phyloP scores from a whole-genome alignment of 2,329 filamentous ascomycete genomes.

The Colletotrichum eremochloae region DNA sequence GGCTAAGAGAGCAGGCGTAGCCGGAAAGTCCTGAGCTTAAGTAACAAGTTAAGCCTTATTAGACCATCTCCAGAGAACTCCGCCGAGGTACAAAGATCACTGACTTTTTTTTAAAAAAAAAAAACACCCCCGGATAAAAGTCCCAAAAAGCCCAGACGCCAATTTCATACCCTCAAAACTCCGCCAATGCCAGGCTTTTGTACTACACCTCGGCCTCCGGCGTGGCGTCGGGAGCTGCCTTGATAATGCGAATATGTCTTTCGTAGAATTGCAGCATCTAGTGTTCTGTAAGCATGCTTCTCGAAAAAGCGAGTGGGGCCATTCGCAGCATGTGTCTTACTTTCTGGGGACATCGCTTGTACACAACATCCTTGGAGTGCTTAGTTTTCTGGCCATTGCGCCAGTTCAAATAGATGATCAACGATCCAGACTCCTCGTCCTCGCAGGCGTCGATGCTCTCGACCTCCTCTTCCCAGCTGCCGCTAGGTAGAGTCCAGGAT shows the following conservation, averaged over 20 bases:
- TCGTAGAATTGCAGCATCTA: constrained; percentile 74
- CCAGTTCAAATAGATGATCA: constrained; percentile 81
- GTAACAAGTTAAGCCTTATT: neutral
- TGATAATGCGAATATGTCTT: constrained; percentile 67
- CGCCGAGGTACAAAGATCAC: neutral
- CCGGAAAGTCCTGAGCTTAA: neutral
- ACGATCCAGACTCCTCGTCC: constrained; percentile 69
- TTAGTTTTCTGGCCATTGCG: constrained; percentile 80
- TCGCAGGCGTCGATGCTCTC: constrained; percentile 79
- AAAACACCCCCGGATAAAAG: neutral
- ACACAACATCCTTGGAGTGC: constrained; percentile 76
- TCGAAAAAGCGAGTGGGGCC: neutral
- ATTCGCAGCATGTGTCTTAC: constrained; percentile 55
- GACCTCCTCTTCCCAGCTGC: constrained; percentile 83
- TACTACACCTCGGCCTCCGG: constrained; percentile 5
- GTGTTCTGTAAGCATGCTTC: neutral
- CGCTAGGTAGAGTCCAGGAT: constrained; percentile 75
- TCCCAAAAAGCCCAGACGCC: constrained; percentile 1
- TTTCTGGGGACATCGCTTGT: constrained; percentile 84
- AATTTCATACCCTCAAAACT: neutral
- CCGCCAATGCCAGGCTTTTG: neutral
- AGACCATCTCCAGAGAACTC: neutral
- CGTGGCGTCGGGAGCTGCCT: constrained; percentile 46
- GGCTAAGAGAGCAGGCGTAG: neutral
- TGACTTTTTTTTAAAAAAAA: no score